A percentile compares a stretch with the other conserved stretches of the same genome.
phyloP scores from a whole-genome alignment of 352 stramenopile genomes.

The Globisporangium barbulae region DNA sequence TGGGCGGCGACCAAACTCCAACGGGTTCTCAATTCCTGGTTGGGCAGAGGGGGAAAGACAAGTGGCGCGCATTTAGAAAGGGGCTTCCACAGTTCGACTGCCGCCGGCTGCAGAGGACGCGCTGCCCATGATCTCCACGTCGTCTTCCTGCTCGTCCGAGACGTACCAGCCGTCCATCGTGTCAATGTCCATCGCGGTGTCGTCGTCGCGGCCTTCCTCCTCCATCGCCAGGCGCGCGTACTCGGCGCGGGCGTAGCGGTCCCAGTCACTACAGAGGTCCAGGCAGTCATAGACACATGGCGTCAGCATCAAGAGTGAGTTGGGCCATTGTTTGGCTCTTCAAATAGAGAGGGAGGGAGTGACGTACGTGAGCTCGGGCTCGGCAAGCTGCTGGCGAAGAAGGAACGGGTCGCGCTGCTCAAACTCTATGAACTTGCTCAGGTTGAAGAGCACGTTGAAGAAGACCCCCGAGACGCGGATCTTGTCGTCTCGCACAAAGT shows the following conservation, averaged over 20 bases:
- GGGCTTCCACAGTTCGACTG: slow-evolving; percentile 68
- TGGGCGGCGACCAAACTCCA: neutral
- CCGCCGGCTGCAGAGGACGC: slow-evolving; percentile 16
- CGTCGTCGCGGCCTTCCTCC: slow-evolving; percentile 92
- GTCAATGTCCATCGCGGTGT: slow-evolving; percentile 87
- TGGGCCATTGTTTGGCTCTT: neutral
- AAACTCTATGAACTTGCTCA: slow-evolving; percentile 99
- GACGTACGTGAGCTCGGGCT: slow-evolving; percentile 84
- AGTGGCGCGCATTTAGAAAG: slow-evolving; percentile 34
- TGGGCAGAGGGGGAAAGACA: neutral
- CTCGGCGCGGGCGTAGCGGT: slow-evolving; percentile 96
- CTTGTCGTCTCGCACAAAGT: slow-evolving; percentile 84
- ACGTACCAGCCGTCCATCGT: slow-evolving; percentile 90
- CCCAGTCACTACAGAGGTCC: slow-evolving; percentile 88
- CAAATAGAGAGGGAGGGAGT: neutral
- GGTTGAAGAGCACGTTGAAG: slow-evolving; percentile 99
- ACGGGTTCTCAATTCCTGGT: neutral
- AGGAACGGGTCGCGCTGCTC: slow-evolving; percentile 98
- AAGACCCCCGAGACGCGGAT: slow-evolving; percentile 94
- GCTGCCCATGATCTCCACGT: slow-evolving; percentile 45
- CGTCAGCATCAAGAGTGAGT: neutral
- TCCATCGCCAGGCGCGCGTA: slow-evolving; percentile 97
- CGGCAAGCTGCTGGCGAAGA: slow-evolving; percentile 90
- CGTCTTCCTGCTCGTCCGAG: slow-evolving; percentile 76
- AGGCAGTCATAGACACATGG: neutral